Conservation (phyloP, 495 filamentous ascomycete genomes). For the Penicillium waksmanii region DNA sequence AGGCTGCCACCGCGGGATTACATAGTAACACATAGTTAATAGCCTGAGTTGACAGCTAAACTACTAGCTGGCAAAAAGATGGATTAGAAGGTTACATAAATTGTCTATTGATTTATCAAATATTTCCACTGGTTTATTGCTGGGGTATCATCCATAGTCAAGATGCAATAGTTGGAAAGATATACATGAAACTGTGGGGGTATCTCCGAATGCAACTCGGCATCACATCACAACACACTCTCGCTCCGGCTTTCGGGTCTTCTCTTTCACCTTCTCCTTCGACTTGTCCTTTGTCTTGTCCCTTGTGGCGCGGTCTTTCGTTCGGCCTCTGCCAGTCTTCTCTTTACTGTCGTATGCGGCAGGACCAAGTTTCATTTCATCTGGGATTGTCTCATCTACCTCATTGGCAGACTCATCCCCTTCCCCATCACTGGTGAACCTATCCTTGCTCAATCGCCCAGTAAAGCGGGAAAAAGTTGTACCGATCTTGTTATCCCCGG, state of each 20-base stretch:
- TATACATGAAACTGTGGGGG: conserved; percentile 40
- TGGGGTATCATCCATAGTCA: conserved; percentile 30
- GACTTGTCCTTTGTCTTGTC: conserved; percentile 43
- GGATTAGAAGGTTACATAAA: too few species aligned
- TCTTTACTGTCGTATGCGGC: conserved; percentile 33
- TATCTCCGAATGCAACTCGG: conserved; percentile 17
- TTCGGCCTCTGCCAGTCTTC: conserved; percentile 35
- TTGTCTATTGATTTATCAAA: background rate
- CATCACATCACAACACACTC: conserved; percentile 70
- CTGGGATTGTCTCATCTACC: conserved; percentile 28
- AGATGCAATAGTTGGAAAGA: conserved; percentile 26
- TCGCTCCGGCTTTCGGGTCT: conserved; percentile 61
- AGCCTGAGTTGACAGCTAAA: too few species aligned
- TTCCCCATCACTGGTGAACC: conserved; percentile 39
- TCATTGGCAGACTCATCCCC: conserved; percentile 35
- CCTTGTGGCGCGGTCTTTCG: conserved; percentile 28
- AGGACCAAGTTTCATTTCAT: conserved; percentile 33
- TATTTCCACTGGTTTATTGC: conserved; percentile 17
- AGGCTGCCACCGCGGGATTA: background rate
- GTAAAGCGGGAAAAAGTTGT: conserved; percentile 67
- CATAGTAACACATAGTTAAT: too few species aligned
- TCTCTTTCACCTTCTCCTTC: conserved; percentile 53
- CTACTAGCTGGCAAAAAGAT: too few species aligned
- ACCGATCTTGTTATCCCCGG: conserved; percentile 68
- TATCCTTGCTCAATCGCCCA: conserved; percentile 54